These are phyloP conservation scores for Colletotrichum paranaense DNA, from an alignment of 2,329 filamentous ascomycete genomes.

Conservation along the genomic window DNA sequence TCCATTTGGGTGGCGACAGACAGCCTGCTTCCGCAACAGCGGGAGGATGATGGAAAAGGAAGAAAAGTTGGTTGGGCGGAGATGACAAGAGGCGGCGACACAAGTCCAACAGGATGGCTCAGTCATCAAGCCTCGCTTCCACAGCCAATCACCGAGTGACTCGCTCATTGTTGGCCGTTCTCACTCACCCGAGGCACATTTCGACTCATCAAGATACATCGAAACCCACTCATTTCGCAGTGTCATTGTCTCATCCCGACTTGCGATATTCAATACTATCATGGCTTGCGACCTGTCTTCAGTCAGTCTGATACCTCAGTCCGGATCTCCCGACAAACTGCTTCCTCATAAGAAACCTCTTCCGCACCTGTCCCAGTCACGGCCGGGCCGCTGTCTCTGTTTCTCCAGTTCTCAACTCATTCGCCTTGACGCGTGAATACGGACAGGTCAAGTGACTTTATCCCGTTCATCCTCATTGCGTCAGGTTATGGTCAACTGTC, in stretches of 20 bases:
- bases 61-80: background rate
- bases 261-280: background rate
- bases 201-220: conserved; percentile 17
- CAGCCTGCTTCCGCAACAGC: background rate
- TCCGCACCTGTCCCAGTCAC: conserved; percentile 9
- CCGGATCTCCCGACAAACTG: background rate
- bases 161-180: background rate
- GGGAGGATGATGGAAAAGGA: background rate
- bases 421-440: conserved; percentile 21
- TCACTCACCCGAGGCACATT: conserved; percentile 1
- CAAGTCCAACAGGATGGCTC: background rate
- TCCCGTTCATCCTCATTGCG: background rate
- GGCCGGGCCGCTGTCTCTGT: conserved; percentile 26
- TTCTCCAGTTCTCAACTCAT: conserved; percentile 7
- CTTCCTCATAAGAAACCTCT: background rate
- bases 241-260: background rate
- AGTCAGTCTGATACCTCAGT: background rate
- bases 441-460: conserved; percentile 26
- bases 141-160: conserved; percentile 10
- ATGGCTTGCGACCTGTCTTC: background rate
- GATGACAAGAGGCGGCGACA: background rate
- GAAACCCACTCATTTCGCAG: background rate
- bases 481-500: conserved; percentile 18
- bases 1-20: background rate
- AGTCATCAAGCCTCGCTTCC: conserved; percentile 18